Evolutionary conservation across 768 basidiomycete species (phyloP).

Genomic region (Boletus rubroflammeus): DNA sequence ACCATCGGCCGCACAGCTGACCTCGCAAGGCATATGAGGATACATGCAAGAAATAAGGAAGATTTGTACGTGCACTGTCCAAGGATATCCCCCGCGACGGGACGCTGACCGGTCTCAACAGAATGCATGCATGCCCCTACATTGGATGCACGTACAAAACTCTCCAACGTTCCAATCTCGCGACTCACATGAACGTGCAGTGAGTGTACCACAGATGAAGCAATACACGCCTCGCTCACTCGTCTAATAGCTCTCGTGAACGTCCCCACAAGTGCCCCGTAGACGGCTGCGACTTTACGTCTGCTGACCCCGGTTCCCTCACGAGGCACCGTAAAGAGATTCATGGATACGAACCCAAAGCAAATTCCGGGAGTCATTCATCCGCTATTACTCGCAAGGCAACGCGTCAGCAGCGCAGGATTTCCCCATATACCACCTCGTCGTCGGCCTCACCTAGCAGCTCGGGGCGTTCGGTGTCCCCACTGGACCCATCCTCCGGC

Average conservation of each 20-base stretch:
- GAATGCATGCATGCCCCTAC: conserved; percentile 24
- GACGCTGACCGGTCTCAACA: conserved; percentile 10
- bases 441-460: not conserved
- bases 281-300: conserved; percentile 10
- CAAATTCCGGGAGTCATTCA: not conserved
- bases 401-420: not conserved
- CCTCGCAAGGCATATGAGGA: conserved; percentile 26
- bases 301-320: conserved; percentile 21
- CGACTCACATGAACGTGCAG: conserved; percentile 29
- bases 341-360: conserved; percentile 20
- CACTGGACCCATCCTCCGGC: not conserved
- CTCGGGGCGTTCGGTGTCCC: not conserved
- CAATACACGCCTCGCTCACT: not conserved
- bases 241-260: conserved; percentile 6
- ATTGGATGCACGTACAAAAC: conserved; percentile 19
- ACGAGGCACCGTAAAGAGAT: conserved; percentile 18
- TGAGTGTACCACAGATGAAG: conserved; percentile 13
- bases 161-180: conserved; percentile 29
- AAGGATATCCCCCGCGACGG: not conserved
- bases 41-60: conserved; percentile 23
- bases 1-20: conserved; percentile 25
- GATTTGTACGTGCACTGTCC: conserved; percentile 16
- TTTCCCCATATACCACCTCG: conserved; percentile 1
- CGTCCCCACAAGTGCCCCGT: conserved; percentile 16
- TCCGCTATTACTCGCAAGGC: not conserved